Base-by-base conservation (phyloP, 192 early-diverging fungal genomes). In the Backusella australiensis region DNA sequence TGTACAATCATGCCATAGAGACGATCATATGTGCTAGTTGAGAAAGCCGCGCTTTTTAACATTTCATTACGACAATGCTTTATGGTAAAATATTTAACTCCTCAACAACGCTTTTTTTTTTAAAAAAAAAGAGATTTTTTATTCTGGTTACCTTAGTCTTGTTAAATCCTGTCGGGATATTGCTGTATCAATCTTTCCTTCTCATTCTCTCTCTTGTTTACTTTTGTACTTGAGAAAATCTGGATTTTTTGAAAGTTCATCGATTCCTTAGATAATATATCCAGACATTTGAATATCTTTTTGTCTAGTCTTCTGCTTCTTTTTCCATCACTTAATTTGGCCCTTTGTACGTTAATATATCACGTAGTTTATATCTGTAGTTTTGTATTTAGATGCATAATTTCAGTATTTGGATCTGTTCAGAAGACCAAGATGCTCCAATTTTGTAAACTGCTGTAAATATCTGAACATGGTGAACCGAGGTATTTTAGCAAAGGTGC, bases 191-290 rank as follows among this genome's bases (percentile, higher is more conserved):
- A 53, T 26, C 42, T 49, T 26, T 4, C 11, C 26, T 59, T 23
- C 42, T 17, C 46, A 0, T 26, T 1, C 8, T 59, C 23, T 23
- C 11, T 63, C 9, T 29, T 14, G 9, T 12, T 63, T 8, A 26
- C 12, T 29, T 63, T 63, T 29, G 56, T 63, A 63, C 56, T 63
- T 63, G 56, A 63, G 56, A 63, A 63, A 63, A 63, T 14, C 56
- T 63, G 23, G 7, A 63, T 56, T 56, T 38, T 56, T 56, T 21
- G n/a, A 26, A 56, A 59, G 19, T 3, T 26, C 7, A 59, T 8
- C 3, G 9, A 26, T 59, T 26, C 11, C n/a, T 59, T 26, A 0
- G 8, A 26, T 23, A 26, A 12, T 23, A 19, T 44, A n/a, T 9
- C 11, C 46, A 19, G 5, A 49, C 46, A 19, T 15, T 49, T 4